Evolutionary conservation across 2,329 filamentous ascomycete genomes (phyloP).

Genomic region (Ophiostoma montium): DNA sequence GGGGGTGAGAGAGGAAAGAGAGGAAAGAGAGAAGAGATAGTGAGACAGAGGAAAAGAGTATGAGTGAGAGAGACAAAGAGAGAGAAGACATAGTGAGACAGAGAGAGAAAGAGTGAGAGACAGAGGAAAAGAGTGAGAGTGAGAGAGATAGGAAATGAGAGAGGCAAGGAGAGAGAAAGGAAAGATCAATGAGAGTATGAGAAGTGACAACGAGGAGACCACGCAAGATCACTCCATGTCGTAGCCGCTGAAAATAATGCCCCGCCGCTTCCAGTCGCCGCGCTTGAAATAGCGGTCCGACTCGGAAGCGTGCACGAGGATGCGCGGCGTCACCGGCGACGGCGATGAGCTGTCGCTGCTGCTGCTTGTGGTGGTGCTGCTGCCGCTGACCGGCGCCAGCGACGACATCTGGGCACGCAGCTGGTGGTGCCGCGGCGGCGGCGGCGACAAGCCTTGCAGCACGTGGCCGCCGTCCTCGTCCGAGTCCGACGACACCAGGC

Average conservation of each 20-base stretch:
- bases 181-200: too few species aligned
- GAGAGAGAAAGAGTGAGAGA: not conserved
- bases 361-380: not conserved
- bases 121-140: not conserved
- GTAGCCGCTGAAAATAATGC: constrained; percentile 20
- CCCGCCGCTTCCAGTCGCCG: constrained; percentile 24
- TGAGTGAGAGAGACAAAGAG: not conserved
- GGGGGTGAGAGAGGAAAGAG: not conserved
- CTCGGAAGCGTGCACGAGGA: constrained; percentile 9
- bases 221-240: too few species aligned
- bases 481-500: constrained; percentile 6
- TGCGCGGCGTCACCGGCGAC: constrained; percentile 6
- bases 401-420: constrained; percentile 3
- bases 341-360: not conserved
- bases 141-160: not conserved
- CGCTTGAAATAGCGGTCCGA: constrained; percentile 19
- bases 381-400: constrained; percentile 1
- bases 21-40: not conserved
- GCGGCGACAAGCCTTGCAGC: constrained; percentile 10
- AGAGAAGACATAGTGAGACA: not conserved
- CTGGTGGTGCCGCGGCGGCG: constrained; percentile 9
- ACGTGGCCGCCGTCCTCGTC: constrained; percentile 6
- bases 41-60: not conserved
- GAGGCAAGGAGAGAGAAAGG: too few species aligned
- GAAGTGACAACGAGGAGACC: too few species aligned